Evolutionary conservation across 1,284 basidiomycete species (phyloP).

Genomic region (Apiotrichum sp.): DNA sequence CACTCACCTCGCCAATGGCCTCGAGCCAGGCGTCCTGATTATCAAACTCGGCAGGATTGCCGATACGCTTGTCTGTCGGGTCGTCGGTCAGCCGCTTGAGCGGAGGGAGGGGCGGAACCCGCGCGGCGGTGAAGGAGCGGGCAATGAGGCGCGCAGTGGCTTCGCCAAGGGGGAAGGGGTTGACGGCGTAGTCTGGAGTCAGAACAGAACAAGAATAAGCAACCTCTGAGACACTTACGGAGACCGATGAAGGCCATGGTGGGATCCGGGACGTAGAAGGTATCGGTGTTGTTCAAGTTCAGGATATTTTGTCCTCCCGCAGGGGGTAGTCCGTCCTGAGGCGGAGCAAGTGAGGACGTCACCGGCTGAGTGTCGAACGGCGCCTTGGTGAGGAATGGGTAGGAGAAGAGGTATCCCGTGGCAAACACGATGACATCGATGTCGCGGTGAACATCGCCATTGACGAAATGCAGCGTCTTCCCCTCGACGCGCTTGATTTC

Average conservation of each 20-base stretch:
- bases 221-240: constrained; percentile 22
- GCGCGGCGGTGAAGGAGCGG: constrained; percentile 8
- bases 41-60: constrained; percentile 19
- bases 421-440: constrained; percentile 48
- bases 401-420: constrained; percentile 49
- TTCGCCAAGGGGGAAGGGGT: constrained; percentile 49
- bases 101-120: constrained; percentile 18
- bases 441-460: constrained; percentile 18
- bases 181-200: constrained; percentile 40
- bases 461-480: constrained; percentile 5
- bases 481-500: constrained; percentile 38
- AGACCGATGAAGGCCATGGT: constrained; percentile 42
- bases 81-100: constrained; percentile 10
- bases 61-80: constrained; percentile 15
- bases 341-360: constrained; percentile 11
- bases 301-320: constrained; percentile 19
- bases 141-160: constrained; percentile 42
- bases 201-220: not conserved
- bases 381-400: constrained; percentile 41
- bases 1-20: constrained; percentile 24
- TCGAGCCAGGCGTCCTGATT: constrained; percentile 23
- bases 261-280: constrained; percentile 45
- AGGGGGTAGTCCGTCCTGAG: constrained; percentile 6
- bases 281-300: constrained; percentile 16
- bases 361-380: constrained; percentile 18